phyloP scores from a whole-genome alignment of 306 rosid genomes.

The Fragaria ananassa region DNA sequence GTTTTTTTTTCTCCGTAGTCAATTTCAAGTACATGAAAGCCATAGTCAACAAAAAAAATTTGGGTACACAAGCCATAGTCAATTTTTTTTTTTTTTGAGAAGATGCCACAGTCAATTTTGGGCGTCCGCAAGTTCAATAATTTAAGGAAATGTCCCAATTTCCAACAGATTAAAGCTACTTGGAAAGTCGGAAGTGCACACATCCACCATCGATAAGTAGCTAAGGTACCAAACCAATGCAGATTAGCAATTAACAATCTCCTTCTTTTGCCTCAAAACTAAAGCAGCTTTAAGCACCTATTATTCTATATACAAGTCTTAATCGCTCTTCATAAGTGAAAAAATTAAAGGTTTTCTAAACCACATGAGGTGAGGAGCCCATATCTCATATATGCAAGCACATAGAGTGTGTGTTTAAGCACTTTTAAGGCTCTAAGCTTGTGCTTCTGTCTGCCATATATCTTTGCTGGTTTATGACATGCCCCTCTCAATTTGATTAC shows the following conservation, averaged over 20 bases:
- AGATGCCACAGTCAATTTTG: conserved; percentile 23
- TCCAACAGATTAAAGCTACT: conserved; percentile 19
- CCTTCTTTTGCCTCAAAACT: conserved; percentile 12
- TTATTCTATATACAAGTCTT: background rate
- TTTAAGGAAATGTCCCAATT: background rate
- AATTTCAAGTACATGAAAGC: background rate
- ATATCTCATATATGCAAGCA: background rate
- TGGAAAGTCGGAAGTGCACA: background rate
- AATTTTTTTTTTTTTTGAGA: too few species aligned
- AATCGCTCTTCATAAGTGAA: background rate
- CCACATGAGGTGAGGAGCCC: background rate
- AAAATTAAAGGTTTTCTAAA: background rate
- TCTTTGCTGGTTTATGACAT: background rate
- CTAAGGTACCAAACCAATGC: conserved; percentile 17
- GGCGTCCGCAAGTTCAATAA: conserved; percentile 13
- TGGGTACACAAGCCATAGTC: conserved; percentile 1
- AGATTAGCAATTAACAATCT: conserved; percentile 9
- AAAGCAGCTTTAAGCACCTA: background rate
- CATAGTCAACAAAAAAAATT: conserved; percentile 3
- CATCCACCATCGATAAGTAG: conserved; percentile 6
- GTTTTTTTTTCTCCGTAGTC: background rate
- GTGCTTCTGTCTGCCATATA: conserved; percentile 16
- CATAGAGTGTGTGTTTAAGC: background rate
- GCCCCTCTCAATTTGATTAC: background rate
- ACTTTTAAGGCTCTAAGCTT: conserved; percentile 16